Evolutionary conservation across 2,329 filamentous ascomycete genomes (phyloP).

Genomic region (Dryadomyces quercivorus): DNA sequence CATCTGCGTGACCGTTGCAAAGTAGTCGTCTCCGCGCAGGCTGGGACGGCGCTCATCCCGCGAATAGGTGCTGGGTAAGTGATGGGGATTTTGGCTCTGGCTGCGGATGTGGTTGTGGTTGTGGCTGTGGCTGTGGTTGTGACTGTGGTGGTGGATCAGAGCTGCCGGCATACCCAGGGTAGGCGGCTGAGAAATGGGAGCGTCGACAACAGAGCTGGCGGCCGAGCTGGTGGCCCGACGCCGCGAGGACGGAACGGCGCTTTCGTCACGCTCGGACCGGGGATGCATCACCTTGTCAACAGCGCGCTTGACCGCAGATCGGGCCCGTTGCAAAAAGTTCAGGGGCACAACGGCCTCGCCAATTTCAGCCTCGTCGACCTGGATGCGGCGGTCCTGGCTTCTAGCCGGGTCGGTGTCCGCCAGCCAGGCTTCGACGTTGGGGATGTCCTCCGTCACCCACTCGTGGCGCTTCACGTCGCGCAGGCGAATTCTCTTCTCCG

Average conservation of each 20-base stretch:
- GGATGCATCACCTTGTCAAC: conserved; percentile 52
- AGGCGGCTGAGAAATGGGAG: conserved; percentile 21
- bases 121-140: neutral
- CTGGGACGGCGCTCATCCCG: conserved; percentile 40
- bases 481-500: conserved; percentile 74
- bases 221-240: conserved; percentile 48
- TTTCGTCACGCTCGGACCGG: conserved; percentile 44
- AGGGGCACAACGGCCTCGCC: conserved; percentile 83
- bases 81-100: conserved; percentile 6
- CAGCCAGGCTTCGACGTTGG: conserved; percentile 70
- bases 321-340: conserved; percentile 73
- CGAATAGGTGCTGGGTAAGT: conserved; percentile 15
- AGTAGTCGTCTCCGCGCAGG: conserved; percentile 42
- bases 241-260: conserved; percentile 30
- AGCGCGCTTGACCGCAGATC: conserved; percentile 61
- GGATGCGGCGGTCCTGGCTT: conserved; percentile 71
- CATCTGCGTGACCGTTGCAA: conserved; percentile 29
- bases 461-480: conserved; percentile 88
- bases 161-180: conserved; percentile 5
- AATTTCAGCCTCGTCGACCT: conserved; percentile 84
- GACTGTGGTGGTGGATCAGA: conserved; percentile 12
- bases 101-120: conserved; percentile 5
- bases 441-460: conserved; percentile 74
- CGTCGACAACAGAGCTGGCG: conserved; percentile 51
- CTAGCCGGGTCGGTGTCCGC: conserved; percentile 82